Conservation (phyloP, 1,284 basidiomycete genomes). For the Ustilago lituana region DNA sequence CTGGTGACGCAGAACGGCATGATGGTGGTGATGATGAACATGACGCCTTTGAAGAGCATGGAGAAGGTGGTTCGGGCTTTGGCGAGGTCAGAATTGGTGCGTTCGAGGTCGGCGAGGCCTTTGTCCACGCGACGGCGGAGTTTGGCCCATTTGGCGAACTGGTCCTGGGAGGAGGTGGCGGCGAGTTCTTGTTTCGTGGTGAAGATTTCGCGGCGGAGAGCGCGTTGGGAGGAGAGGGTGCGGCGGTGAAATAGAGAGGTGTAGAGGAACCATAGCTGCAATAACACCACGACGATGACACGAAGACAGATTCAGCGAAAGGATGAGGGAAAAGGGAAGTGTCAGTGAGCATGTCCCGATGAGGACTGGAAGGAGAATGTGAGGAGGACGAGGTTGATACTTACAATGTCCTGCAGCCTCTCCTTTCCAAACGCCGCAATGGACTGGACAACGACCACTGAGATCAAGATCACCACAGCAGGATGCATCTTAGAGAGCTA, state of each 20-base stretch:
- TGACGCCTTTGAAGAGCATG: conserved; percentile 52
- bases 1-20: conserved; percentile 62
- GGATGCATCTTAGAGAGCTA: conserved; percentile 49
- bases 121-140: conserved; percentile 90
- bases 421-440: conserved; percentile 47
- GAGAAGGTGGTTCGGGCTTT: conserved; percentile 41
- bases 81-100: conserved; percentile 71
- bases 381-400: neutral
- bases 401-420: conserved; percentile 32
- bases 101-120: conserved; percentile 90
- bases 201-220: conserved; percentile 51
- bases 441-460: conserved; percentile 37
- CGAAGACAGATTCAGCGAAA: neutral
- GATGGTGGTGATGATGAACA: conserved; percentile 59
- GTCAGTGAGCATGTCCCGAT: neutral
- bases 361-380: neutral
- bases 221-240: conserved; percentile 31
- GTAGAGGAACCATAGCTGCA: conserved; percentile 35
- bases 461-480: conserved; percentile 52
- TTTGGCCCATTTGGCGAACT: conserved; percentile 99
- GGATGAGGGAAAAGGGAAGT: neutral
- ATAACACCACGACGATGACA: no score
- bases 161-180: conserved; percentile 92
- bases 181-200: conserved; percentile 84
- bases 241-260: conserved; percentile 42